Evolutionary conservation across 306 rosid species (phyloP).

Genomic region (Malus fusca): DNA sequence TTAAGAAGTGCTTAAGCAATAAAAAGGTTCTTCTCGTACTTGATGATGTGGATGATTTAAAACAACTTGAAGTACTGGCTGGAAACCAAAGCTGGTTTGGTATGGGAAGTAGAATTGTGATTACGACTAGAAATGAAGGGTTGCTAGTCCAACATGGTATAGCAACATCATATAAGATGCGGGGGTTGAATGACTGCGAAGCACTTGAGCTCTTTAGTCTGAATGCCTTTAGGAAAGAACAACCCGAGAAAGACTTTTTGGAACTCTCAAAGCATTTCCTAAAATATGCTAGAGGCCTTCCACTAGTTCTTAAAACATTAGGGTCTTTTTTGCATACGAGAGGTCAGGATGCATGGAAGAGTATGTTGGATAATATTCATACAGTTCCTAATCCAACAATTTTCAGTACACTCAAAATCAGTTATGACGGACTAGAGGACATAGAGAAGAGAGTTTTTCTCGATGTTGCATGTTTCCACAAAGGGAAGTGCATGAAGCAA

Average conservation of each 20-base stretch:
- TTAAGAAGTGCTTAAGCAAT: conserved; percentile 10
- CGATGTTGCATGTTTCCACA: neutral
- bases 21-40: neutral
- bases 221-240: neutral
- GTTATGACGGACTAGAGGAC: neutral
- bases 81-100: conserved; percentile 4
- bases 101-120: conserved; percentile 28
- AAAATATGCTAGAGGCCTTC: neutral
- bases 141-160: conserved; percentile 17
- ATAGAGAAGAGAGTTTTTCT: neutral
- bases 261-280: neutral
- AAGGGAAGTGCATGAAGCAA: conserved; percentile 18
- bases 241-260: neutral
- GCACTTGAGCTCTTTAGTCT: conserved; percentile 7
- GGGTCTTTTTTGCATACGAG: neutral
- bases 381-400: conserved; percentile 8
- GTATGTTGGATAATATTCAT: neutral
- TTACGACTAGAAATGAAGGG: conserved; percentile 20
- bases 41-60: conserved; percentile 28
- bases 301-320: neutral
- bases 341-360: neutral
- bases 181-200: neutral
- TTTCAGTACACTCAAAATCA: conserved; percentile 16
- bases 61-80: conserved; percentile 27
- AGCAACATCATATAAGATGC: neutral